phyloP scores from a whole-genome alignment of 441 rosid genomes.

The Populus trichocarpa region DNA sequence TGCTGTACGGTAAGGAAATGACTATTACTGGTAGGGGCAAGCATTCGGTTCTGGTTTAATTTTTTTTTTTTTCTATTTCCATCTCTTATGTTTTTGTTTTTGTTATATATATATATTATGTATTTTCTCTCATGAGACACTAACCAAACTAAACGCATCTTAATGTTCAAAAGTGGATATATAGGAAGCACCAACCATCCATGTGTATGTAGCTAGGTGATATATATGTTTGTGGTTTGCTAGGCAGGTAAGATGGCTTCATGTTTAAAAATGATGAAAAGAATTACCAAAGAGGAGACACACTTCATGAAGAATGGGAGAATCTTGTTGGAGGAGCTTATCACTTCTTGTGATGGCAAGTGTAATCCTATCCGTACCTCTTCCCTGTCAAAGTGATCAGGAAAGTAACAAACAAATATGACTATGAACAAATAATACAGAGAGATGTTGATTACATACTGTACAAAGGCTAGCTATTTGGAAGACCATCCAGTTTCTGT shows the following conservation, averaged over 20 bases:
- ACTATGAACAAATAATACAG: neutral
- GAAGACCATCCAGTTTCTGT: constrained; percentile 5
- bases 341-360: constrained; percentile 30
- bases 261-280: neutral
- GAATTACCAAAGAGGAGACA: neutral
- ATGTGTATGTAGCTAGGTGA: too few species aligned
- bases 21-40: too few species aligned
- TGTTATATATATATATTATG: too few species aligned
- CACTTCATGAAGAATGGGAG: constrained; percentile 26
- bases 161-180: too few species aligned
- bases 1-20: too few species aligned
- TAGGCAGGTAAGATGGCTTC: neutral
- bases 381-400: constrained; percentile 30
- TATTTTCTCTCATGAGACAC: too few species aligned
- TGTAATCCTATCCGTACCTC: constrained; percentile 29
- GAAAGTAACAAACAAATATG: constrained; percentile 30
- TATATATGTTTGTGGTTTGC: too few species aligned
- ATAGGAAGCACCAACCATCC: too few species aligned
- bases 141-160: too few species aligned
- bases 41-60: too few species aligned
- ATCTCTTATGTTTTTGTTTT: too few species aligned
- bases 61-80: too few species aligned
- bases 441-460: neutral
- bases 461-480: constrained; percentile 9
- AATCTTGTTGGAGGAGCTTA: constrained; percentile 29